A percentile compares a stretch with the other conserved stretches of the same genome.
Conservation (phyloP, 2,329 filamentous ascomycete genomes). For the Niveomyces coronatus region DNA sequence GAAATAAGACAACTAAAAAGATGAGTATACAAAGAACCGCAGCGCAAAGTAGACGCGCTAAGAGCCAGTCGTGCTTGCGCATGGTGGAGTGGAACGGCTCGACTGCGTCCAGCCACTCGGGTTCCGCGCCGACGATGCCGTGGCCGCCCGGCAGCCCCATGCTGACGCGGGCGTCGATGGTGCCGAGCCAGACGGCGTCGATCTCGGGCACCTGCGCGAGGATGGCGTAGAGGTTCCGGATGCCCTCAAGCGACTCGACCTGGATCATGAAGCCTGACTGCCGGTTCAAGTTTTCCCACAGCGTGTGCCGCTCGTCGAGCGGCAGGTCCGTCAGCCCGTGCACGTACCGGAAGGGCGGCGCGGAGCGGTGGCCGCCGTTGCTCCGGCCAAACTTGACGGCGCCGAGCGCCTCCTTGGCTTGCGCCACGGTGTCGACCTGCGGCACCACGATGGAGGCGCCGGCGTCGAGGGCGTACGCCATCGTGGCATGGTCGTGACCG, state of each 20-base stretch:
- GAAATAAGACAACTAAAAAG: no score
- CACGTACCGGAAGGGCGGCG: constrained; percentile 32
- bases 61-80: no score
- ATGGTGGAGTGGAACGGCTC: constrained; percentile 18
- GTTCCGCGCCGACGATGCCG: constrained; percentile 25
- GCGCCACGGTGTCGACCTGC: constrained; percentile 36
- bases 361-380: constrained; percentile 31
- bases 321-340: constrained; percentile 29
- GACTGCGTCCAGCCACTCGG: constrained; percentile 30
- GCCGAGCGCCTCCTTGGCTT: constrained; percentile 32
- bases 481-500: constrained; percentile 35
- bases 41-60: neutral
- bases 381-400: constrained; percentile 33
- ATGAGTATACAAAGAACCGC: no score
- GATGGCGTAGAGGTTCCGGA: constrained; percentile 39
- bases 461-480: constrained; percentile 36
- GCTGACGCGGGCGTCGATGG: constrained; percentile 31
- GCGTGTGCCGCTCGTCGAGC: constrained; percentile 20
- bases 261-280: constrained; percentile 40
- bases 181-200: constrained; percentile 36
- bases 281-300: constrained; percentile 31
- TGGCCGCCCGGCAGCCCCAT: constrained; percentile 30
- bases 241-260: constrained; percentile 30
- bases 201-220: constrained; percentile 35
- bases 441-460: constrained; percentile 38